Conservation (phyloP, 2,329 filamentous ascomycete genomes). For the Fusarium circinatum region DNA sequence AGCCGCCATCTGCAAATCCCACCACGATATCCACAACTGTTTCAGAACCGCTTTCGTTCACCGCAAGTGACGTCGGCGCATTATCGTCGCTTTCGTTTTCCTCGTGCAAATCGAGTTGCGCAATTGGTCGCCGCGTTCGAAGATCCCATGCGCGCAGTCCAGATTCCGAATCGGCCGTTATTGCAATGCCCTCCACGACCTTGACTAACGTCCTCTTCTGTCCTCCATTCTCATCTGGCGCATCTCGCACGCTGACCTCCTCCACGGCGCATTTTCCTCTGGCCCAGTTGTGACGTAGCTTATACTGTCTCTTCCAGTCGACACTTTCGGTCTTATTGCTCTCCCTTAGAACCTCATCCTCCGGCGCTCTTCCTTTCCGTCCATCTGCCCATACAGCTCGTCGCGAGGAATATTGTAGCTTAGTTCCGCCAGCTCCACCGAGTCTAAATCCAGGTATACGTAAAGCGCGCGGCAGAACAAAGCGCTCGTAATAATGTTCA, state of each 20-base stretch:
- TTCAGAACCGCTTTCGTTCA: constrained; percentile 64
- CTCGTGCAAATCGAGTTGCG: constrained; percentile 53
- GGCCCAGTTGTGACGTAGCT: constrained; percentile 90
- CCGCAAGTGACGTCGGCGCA: constrained; percentile 70
- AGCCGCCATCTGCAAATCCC: constrained; percentile 78
- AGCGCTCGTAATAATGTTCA: constrained; percentile 84
- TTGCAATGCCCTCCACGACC: constrained; percentile 78
- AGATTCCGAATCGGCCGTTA: constrained; percentile 75
- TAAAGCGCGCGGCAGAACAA: constrained; percentile 83
- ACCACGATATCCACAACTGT: constrained; percentile 68
- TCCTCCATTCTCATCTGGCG: constrained; percentile 47
- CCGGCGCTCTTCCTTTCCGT: constrained; percentile 55
- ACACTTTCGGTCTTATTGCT: constrained; percentile 51
- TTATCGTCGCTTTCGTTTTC: constrained; percentile 32
- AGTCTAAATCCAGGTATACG: constrained; percentile 74
- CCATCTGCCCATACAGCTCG: constrained; percentile 58
- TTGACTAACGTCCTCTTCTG: constrained; percentile 76
- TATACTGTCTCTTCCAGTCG: constrained; percentile 91
- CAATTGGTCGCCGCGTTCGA: constrained; percentile 70
- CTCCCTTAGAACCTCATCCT: constrained; percentile 41
- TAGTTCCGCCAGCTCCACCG: constrained; percentile 45
- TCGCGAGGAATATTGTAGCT: constrained; percentile 58
- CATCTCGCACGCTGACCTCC: constrained; percentile 71
- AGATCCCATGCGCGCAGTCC: constrained; percentile 85
- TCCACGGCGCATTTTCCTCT: constrained; percentile 82